Conservation (phyloP, 164 flowering plant genomes). For the Echeveria elegans region DNA sequence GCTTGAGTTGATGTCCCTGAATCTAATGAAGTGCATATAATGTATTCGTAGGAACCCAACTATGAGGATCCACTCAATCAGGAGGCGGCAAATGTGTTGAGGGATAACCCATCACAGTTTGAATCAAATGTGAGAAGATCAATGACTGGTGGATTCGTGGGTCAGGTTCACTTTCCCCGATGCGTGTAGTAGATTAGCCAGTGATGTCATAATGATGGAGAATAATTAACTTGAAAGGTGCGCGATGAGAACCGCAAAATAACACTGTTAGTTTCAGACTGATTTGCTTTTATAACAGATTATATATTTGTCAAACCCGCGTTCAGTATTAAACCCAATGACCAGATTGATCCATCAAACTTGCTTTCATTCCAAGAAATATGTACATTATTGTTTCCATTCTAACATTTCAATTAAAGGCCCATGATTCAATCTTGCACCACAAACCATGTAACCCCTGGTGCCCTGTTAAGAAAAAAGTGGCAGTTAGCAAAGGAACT, state of each 20-base stretch:
- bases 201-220: constrained; percentile 1
- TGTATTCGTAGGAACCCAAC: constrained; percentile 53
- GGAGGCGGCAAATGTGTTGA: constrained; percentile 68
- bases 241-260: too few relatives aligned
- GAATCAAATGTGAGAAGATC: constrained; percentile 64
- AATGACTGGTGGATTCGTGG: constrained; percentile 70
- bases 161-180: constrained; percentile 44
- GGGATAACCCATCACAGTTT: constrained; percentile 63
- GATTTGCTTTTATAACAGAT: too few relatives aligned
- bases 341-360: too few relatives aligned
- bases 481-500: not conserved
- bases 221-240: not conserved
- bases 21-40: not conserved
- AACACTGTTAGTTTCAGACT: too few relatives aligned
- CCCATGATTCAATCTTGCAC: too few relatives aligned
- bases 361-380: too few relatives aligned
- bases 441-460: too few relatives aligned
- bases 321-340: too few relatives aligned
- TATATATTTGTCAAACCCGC: too few relatives aligned
- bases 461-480: too few relatives aligned
- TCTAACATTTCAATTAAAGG: too few relatives aligned
- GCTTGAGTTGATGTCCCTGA: not conserved
- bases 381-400: too few relatives aligned
- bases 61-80: constrained; percentile 72
- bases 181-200: constrained; percentile 28